Base-by-base conservation (phyloP, 2,329 filamentous ascomycete genomes). In the Xylaria sp. region DNA sequence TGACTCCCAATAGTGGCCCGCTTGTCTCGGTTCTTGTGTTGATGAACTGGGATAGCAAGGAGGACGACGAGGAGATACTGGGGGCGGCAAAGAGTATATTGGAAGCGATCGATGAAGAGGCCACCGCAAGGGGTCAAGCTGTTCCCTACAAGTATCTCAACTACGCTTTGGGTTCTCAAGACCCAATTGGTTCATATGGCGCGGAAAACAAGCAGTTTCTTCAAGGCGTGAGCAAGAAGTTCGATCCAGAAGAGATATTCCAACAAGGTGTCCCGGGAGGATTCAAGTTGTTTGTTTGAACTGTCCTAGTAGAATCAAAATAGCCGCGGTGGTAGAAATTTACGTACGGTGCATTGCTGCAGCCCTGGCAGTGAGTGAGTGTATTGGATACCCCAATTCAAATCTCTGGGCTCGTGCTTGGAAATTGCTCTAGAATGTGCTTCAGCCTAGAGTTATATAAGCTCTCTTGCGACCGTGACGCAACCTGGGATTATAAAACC, bases 241-340 rank as follows among this genome's bases (percentile, higher is more conserved):
- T 72, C 48, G 76, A 78, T 42, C 76, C 74, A 0, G 54, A 67
- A 1, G 75, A 74, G 14, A 39, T 78, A 2, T 78, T 78, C 55
- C 74, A 76, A 34, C 69, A 64, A 4, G 68, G 62, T 3, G 69
- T 74, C 4, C 72, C 72, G 0, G 73, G 73, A 6, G 73, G 71
- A 6, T 75, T 61, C 47, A 75, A 75, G 55, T 27, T 69, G 19
- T 69, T 64, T 27, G 24, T 27, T 27, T 27, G 24, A 27, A 27
- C 24, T 27, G 24, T 4, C 24, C 24, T 27, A 27, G 24, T 27
- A 27, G 24, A 27, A 27, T 27, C 24, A 27, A 27, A 27, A 27
- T 27, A 27, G 24, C 24, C 24, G 24, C 24, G 4, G 4, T 27
- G 4, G 24, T 27, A 27, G 24, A 27, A 27, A 27, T 27, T 27